Evolutionary conservation across 2,329 filamentous ascomycete genomes (phyloP).

Genomic region (Dryadomyces quercivorus): DNA sequence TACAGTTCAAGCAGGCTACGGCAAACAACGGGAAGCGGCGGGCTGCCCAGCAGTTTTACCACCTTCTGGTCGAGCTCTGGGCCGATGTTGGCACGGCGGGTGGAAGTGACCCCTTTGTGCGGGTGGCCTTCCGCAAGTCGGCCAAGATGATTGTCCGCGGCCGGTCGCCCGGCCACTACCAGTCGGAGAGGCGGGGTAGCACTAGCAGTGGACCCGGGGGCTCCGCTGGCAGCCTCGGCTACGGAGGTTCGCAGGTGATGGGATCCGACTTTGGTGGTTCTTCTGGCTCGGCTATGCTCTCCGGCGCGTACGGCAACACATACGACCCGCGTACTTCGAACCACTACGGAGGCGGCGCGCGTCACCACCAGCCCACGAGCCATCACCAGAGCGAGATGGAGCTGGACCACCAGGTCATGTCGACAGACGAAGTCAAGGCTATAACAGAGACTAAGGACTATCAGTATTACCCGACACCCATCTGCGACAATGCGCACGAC

Average conservation of each 20-base stretch:
- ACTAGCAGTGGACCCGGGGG: slow-evolving; percentile 56
- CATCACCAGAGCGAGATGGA: slow-evolving; percentile 32
- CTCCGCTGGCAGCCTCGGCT: slow-evolving; percentile 46
- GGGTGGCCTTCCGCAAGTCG: slow-evolving; percentile 60
- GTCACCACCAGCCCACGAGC: slow-evolving; percentile 20
- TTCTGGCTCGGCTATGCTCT: slow-evolving; percentile 26
- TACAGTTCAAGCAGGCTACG: slow-evolving; percentile 89
- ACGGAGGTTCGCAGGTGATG: slow-evolving; percentile 26
- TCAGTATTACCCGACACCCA: slow-evolving; percentile 38
- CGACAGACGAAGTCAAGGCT: slow-evolving; percentile 37
- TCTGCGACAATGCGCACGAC: slow-evolving; percentile 36
- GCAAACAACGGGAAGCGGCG: slow-evolving; percentile 88
- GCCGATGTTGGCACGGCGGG: slow-evolving; percentile 46
- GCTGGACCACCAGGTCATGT: slow-evolving; percentile 34
- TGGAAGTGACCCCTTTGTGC: slow-evolving; percentile 45
- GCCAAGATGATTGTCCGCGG: slow-evolving; percentile 81
- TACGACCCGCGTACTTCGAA: slow-evolving; percentile 27
- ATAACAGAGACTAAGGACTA: slow-evolving; percentile 38
- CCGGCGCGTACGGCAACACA: slow-evolving; percentile 21
- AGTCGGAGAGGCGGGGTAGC: slow-evolving; percentile 56
- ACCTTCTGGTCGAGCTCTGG: slow-evolving; percentile 76
- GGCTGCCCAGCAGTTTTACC: slow-evolving; percentile 85
- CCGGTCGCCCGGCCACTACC: slow-evolving; percentile 70
- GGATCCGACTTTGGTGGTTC: slow-evolving; percentile 25
- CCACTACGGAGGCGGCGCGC: slow-evolving; percentile 28